Conservation (phyloP, 2,329 filamentous ascomycete species). For the Sporothrix schenckii region DNA sequence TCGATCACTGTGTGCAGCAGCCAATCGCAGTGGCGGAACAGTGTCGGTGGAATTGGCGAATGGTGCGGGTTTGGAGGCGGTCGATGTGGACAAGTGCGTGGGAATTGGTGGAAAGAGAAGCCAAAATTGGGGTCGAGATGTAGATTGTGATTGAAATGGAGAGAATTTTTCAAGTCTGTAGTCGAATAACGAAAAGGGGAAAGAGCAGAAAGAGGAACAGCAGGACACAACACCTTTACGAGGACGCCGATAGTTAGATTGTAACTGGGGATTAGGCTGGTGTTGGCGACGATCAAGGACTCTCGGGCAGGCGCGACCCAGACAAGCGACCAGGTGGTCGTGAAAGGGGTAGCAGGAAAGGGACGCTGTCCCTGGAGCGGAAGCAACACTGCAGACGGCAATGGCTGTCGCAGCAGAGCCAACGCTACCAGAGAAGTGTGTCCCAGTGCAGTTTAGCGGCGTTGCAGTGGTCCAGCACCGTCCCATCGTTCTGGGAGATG, state of each 20-base stretch:
- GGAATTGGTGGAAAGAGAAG: background rate
- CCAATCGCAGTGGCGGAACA: constrained; percentile 32
- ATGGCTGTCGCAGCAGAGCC: constrained; percentile 17
- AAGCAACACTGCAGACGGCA: background rate
- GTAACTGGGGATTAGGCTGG: constrained; percentile 10
- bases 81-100: background rate
- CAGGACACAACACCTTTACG: constrained; percentile 3
- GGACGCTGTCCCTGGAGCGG: background rate
- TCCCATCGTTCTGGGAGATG: constrained; percentile 33
- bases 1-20: constrained; percentile 23
- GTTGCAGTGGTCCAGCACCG: constrained; percentile 27
- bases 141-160: background rate
- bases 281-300: constrained; percentile 22
- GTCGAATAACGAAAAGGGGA: background rate
- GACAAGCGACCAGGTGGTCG: background rate
- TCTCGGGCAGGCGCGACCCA: constrained; percentile 27
- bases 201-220: background rate
- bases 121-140: background rate
- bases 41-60: constrained; percentile 19
- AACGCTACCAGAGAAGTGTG: background rate
- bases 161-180: background rate
- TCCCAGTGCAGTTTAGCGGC: constrained; percentile 36
- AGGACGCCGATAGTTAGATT: background rate
- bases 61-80: background rate
- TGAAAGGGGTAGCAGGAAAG: constrained; percentile 13